phyloP scores from a whole-genome alignment of 176 grass and related monocot genomes.

The Rhynchospora breviuscula region DNA sequence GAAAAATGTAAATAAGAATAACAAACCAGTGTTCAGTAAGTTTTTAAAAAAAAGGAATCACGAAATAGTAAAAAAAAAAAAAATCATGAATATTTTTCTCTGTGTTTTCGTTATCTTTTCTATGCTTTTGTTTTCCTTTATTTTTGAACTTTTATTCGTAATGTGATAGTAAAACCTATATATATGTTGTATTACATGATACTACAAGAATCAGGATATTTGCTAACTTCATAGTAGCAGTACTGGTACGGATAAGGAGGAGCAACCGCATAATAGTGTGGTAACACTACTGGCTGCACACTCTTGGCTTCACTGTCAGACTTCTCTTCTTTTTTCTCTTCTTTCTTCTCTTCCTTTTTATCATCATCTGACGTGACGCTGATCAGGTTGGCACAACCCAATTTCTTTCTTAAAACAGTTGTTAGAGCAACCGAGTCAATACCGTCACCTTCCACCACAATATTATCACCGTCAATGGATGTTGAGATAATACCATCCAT shows the following conservation, averaged over 20 bases:
- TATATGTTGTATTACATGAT: not conserved
- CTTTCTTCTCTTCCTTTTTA: constrained; percentile 40
- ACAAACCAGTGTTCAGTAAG: too few relatives aligned
- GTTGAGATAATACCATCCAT: not conserved
- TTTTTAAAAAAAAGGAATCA: too few relatives aligned
- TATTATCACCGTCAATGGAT: constrained; percentile 30
- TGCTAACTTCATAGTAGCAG: not conserved
- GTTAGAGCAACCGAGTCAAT: constrained; percentile 29
- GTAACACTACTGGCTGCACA: not conserved
- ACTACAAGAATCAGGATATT: not conserved
- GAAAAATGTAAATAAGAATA: too few relatives aligned
- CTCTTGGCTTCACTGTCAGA: too few relatives aligned
- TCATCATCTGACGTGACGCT: constrained; percentile 30
- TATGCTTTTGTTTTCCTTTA: not conserved
- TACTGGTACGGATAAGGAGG: not conserved
- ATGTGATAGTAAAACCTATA: not conserved
- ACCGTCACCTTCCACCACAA: constrained; percentile 33
- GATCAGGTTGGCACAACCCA: constrained; percentile 42
- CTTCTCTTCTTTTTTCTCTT: not conserved
- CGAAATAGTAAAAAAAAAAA: not conserved
- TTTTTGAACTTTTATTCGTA: not conserved
- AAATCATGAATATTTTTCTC: not conserved
- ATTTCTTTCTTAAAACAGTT: constrained; percentile 13
- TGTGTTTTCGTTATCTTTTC: not conserved
- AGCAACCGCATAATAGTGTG: not conserved